Evolutionary conservation across 768 basidiomycete species (phyloP).

Genomic region (Lentinula lateritia): DNA sequence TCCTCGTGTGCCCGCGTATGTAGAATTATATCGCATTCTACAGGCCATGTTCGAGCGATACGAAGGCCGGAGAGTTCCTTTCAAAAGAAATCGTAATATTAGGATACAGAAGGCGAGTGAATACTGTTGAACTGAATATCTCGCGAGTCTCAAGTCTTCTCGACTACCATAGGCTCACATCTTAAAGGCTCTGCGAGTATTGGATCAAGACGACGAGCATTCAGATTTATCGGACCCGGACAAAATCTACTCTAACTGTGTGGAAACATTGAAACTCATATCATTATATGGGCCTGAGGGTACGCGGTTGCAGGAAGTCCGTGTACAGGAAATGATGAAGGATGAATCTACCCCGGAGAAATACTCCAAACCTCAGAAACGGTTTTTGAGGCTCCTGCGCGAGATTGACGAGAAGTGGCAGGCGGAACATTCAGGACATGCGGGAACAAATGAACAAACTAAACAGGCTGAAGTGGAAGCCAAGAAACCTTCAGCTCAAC

Average conservation of each 20-base stretch:
- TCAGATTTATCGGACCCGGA: slow-evolving; percentile 13
- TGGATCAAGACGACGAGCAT: slow-evolving; percentile 28
- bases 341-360: slow-evolving; percentile 36
- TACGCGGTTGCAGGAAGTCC: slow-evolving; percentile 38
- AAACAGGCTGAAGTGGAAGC: background rate
- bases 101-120: slow-evolving; percentile 42
- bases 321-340: slow-evolving; percentile 45
- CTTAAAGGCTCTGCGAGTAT: slow-evolving; percentile 42
- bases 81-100: slow-evolving; percentile 21
- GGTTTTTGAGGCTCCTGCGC: slow-evolving; percentile 42
- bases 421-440: slow-evolving; percentile 11
- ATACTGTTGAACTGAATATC: background rate
- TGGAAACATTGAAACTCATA: slow-evolving; percentile 46
- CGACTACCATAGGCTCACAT: slow-evolving; percentile 43
- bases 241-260: slow-evolving; percentile 27
- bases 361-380: slow-evolving; percentile 41
- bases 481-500: background rate
- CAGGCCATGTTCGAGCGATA: slow-evolving; percentile 42
- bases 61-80: slow-evolving; percentile 36
- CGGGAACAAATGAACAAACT: background rate
- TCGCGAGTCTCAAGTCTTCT: background rate
- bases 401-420: slow-evolving; percentile 42
- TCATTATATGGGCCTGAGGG: slow-evolving; percentile 54
- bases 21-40: slow-evolving; percentile 49
- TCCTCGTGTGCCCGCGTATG: slow-evolving; percentile 34